These are phyloP conservation scores for Oryza glumipatula DNA, from an alignment of 176 grass and related monocot species.

Conservation along the genomic window DNA sequence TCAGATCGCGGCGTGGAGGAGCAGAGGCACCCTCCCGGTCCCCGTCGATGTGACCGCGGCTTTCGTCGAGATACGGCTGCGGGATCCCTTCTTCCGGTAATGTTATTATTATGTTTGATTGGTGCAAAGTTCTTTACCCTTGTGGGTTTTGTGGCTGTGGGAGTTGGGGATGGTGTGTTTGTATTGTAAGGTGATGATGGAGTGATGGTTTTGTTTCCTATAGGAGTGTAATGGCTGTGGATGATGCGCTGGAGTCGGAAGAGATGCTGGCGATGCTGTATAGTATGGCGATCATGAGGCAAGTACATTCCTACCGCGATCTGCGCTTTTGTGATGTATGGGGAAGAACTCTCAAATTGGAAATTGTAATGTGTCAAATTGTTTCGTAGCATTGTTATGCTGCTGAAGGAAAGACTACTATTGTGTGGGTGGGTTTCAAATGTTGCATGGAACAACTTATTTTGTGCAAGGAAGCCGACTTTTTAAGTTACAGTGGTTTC, in stretches of 20 bases:
- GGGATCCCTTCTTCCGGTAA: constrained; percentile 85
- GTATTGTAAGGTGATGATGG: background rate
- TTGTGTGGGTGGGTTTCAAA: background rate
- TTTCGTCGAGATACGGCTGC: constrained; percentile 75
- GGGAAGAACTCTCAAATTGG: background rate
- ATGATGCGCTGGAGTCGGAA: constrained; percentile 55
- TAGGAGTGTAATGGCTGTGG: constrained; percentile 47
- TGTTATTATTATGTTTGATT: background rate
- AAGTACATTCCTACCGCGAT: background rate
- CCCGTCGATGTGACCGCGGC: constrained; percentile 82
- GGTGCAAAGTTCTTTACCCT: background rate
- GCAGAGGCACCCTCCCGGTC: constrained; percentile 70
- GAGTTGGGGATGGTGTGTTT: constrained; percentile 6
- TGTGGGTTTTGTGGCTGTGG: background rate
- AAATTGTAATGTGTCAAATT: background rate
- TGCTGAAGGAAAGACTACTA: background rate
- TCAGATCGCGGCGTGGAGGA: constrained; percentile 86
- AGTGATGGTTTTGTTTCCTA: constrained; percentile 23
- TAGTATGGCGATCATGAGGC: constrained; percentile 91
- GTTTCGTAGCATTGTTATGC: background rate
- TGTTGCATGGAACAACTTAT: background rate
- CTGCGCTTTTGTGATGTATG: background rate
- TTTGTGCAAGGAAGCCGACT: background rate
- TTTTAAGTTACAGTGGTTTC: background rate
- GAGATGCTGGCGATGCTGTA: constrained; percentile 91